Conservation (phyloP, 2,329 filamentous ascomycete genomes). For the Knufia petricola region DNA sequence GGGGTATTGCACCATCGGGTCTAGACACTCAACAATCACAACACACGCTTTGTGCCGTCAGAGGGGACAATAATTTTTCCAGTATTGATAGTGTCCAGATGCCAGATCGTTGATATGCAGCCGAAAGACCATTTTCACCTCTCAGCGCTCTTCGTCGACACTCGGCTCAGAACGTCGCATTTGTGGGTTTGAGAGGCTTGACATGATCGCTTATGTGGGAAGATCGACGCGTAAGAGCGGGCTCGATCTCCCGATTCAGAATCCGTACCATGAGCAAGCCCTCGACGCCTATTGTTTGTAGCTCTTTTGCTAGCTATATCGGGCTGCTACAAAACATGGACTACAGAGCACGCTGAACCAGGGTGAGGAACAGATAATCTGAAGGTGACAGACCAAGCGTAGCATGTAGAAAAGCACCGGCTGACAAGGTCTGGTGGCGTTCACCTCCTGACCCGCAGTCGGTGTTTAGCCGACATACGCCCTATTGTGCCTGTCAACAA, state of each 20-base stretch:
- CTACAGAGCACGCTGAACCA: background rate
- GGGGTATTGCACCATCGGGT: background rate
- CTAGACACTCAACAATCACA: background rate
- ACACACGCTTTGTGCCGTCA: too few relatives aligned
- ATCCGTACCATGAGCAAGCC: background rate
- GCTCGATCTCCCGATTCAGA: background rate
- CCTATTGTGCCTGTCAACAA: background rate
- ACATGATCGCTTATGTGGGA: background rate
- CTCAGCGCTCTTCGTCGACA: too few relatives aligned
- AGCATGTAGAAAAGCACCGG: background rate
- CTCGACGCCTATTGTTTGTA: background rate
- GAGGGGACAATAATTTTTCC: too few relatives aligned
- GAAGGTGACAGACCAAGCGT: background rate
- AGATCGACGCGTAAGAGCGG: background rate
- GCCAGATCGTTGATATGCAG: too few relatives aligned
- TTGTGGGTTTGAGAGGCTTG: background rate
- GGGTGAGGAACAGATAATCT: background rate
- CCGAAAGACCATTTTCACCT: too few relatives aligned
- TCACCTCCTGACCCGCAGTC: slow-evolving; percentile 2
- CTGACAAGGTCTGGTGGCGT: background rate
- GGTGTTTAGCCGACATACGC: background rate
- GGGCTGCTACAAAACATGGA: background rate
- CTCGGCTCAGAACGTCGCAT: too few relatives aligned
- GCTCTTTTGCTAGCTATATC: background rate
- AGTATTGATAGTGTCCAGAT: too few relatives aligned